Percentiles rank a stretch among this genome's conserved stretches.
phyloP scores from a whole-genome alignment of 495 filamentous ascomycete species.

The Talaromyces wortmannii region DNA sequence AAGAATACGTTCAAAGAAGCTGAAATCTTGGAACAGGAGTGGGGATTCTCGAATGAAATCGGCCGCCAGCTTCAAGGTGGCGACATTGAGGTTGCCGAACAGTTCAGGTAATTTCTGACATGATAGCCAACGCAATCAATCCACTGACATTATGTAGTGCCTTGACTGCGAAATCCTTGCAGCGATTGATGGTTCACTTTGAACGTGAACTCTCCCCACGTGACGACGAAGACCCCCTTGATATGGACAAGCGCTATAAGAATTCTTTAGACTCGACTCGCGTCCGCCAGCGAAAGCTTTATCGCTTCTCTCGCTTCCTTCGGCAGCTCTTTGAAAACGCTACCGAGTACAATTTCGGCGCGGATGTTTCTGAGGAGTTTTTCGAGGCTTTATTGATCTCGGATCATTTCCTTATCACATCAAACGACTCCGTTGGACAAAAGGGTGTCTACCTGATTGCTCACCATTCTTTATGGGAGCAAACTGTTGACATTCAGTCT shows the following conservation, averaged over 20 bases:
- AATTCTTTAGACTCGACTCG: conserved; percentile 90
- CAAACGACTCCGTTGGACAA: conserved; percentile 54
- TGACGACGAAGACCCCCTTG: conserved; percentile 71
- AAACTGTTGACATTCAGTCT: conserved; percentile 71
- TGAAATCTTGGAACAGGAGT: conserved; percentile 94
- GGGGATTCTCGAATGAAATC: conserved; percentile 91
- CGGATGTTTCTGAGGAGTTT: conserved; percentile 60
- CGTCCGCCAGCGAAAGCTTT: conserved; percentile 83
- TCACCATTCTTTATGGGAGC: conserved; percentile 66
- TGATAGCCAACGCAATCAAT: neutral
- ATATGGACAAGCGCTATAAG: conserved; percentile 97
- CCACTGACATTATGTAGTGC: conserved; percentile 37
- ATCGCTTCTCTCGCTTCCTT: conserved; percentile 79
- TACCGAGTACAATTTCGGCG: conserved; percentile 78
- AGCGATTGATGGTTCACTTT: conserved; percentile 81
- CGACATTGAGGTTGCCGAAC: conserved; percentile 97
- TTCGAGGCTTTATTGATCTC: conserved; percentile 77
- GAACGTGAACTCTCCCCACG: conserved; percentile 81
- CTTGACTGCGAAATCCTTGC: conserved; percentile 84
- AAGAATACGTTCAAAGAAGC: conserved; percentile 99
- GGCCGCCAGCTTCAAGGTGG: conserved; percentile 82
- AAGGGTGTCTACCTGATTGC: conserved; percentile 79
- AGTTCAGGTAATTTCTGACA: conserved; percentile 59
- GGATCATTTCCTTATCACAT: conserved; percentile 70
- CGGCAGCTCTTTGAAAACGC: conserved; percentile 93